phyloP scores from a whole-genome alignment of 768 basidiomycete species.

The Lentinula aciculospora region DNA sequence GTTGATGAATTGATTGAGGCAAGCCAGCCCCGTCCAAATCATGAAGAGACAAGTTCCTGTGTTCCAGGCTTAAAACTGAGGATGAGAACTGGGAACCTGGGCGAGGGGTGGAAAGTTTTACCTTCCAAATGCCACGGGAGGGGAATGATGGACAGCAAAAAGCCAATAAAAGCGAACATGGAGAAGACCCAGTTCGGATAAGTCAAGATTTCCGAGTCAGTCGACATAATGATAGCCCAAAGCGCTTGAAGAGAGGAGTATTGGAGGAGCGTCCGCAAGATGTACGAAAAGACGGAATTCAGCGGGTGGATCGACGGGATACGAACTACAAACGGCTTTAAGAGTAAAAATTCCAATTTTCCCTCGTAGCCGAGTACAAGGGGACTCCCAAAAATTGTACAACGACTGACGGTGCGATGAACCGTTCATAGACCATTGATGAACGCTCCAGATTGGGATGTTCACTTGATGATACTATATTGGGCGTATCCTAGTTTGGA shows the following conservation, averaged over 20 bases:
- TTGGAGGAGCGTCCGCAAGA: conserved; percentile 16
- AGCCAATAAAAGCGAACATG: conserved; percentile 48
- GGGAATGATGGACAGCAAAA: conserved; percentile 53
- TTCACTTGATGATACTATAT: conserved; percentile 17
- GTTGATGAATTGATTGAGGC: conserved; percentile 46
- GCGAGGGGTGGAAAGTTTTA: conserved; percentile 12
- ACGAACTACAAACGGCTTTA: conserved; percentile 21
- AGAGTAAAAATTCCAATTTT: conserved; percentile 28
- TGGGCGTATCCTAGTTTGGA: conserved; percentile 23
- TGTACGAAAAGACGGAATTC: conserved; percentile 26
- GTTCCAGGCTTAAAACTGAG: conserved; percentile 32
- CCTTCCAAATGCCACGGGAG: conserved; percentile 68
- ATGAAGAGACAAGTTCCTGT: conserved; percentile 56
- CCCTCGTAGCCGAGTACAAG: conserved; percentile 33
- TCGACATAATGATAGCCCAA: not conserved
- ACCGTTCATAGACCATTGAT: conserved; percentile 2
- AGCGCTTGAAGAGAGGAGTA: not conserved
- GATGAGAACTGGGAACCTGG: not conserved
- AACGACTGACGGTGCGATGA: conserved; percentile 9
- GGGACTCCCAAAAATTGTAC: conserved; percentile 37
- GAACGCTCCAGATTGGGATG: conserved; percentile 17
- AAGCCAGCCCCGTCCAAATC: conserved; percentile 42
- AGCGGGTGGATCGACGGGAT: conserved; percentile 7
- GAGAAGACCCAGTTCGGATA: conserved; percentile 43
- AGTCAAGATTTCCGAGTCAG: conserved; percentile 12